phyloP scores from a whole-genome alignment of 2,329 filamentous ascomycete genomes.

The Phyllosticta ampelicida region DNA sequence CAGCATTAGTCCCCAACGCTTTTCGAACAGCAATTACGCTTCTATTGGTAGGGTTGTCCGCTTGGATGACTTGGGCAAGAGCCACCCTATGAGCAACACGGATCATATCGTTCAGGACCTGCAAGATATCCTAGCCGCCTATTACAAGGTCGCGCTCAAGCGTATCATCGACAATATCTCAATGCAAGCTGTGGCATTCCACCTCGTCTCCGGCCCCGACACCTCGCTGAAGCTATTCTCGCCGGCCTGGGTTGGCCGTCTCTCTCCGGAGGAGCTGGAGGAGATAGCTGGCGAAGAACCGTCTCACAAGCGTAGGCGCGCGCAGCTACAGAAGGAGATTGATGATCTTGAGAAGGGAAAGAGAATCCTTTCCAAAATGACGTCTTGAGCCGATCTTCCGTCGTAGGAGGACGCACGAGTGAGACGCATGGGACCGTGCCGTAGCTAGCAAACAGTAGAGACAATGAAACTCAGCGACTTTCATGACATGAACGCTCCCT shows the following conservation, averaged over 20 bases:
- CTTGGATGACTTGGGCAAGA: neutral
- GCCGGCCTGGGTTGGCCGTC: slow-evolving; percentile 37
- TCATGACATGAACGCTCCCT: no score
- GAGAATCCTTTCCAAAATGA: slow-evolving; percentile 17
- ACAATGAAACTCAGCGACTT: no score
- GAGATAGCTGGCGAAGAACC: slow-evolving; percentile 49
- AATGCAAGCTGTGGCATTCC: slow-evolving; percentile 46
- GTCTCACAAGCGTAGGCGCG: slow-evolving; percentile 30
- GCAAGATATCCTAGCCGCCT: slow-evolving; percentile 49
- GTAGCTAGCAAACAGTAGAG: no score
- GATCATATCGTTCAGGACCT: slow-evolving; percentile 40
- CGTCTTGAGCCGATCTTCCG: no score
- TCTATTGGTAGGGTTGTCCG: neutral
- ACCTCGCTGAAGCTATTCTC: slow-evolving; percentile 46
- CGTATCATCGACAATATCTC: slow-evolving; percentile 54
- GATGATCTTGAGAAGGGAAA: slow-evolving; percentile 32
- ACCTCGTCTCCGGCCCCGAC: slow-evolving; percentile 39
- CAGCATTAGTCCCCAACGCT: neutral
- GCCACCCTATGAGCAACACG: slow-evolving; percentile 20
- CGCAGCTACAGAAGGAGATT: slow-evolving; percentile 37
- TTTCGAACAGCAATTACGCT: neutral
- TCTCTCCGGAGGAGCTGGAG: slow-evolving; percentile 41
- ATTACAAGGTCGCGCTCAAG: slow-evolving; percentile 51
- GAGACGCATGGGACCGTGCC: no score
- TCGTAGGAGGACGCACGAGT: no score